A percentile compares a stretch with the other conserved stretches of the same genome.
Evolutionary conservation across 2,329 filamentous ascomycete species (phyloP).

Genomic region (Cladorrhinum sp.): DNA sequence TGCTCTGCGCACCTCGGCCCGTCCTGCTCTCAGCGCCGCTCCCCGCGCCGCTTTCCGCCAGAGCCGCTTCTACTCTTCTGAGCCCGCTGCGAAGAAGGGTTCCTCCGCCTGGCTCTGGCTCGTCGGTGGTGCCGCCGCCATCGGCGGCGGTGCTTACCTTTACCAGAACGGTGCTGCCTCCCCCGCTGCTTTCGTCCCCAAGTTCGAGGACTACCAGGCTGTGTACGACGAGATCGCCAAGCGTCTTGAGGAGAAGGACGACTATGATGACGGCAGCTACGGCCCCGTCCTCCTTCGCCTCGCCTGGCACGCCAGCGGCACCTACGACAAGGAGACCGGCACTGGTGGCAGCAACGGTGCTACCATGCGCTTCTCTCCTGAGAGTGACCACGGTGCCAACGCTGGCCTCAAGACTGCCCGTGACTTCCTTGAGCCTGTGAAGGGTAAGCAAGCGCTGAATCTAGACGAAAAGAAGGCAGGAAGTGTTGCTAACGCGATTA

Average conservation of each 20-base stretch:
- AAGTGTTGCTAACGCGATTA: conserved; percentile 20
- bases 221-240: conserved; percentile 86
- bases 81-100: conserved; percentile 50
- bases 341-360: conserved; percentile 95
- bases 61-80: conserved; percentile 76
- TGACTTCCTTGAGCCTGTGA: conserved; percentile 89
- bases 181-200: conserved; percentile 65
- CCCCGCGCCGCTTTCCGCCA: conserved; percentile 69
- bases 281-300: conserved; percentile 87
- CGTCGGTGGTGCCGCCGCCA: conserved; percentile 56
- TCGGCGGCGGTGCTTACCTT: conserved; percentile 63
- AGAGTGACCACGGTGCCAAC: conserved; percentile 88
- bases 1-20: conserved; percentile 57
- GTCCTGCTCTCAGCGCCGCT: conserved; percentile 57
- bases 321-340: conserved; percentile 80
- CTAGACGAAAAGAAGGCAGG: background rate
- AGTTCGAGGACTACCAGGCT: conserved; percentile 87
- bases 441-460: conserved; percentile 53
- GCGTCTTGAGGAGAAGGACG: conserved; percentile 79
- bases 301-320: conserved; percentile 92
- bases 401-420: conserved; percentile 82
- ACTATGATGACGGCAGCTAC: conserved; percentile 96
- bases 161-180: conserved; percentile 58
- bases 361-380: conserved; percentile 92
- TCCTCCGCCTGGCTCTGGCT: conserved; percentile 53